These are phyloP conservation scores for Maudiozyma humilis DNA, from an alignment of 1,139 yeast genomes.

Conservation along the genomic window DNA sequence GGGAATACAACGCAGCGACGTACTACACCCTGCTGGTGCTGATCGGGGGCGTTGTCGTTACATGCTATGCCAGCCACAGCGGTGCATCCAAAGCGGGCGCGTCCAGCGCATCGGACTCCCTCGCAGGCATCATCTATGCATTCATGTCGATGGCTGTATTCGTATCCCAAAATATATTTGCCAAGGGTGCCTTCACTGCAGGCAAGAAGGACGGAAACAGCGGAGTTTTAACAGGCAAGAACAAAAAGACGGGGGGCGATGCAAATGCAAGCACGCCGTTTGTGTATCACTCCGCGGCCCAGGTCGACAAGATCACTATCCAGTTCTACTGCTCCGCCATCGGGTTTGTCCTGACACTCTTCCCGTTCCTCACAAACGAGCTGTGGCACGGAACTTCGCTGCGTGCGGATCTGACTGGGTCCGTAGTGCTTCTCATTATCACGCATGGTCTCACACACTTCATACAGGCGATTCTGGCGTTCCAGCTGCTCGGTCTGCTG, in stretches of 20 bases:
- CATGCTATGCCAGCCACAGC: constrained; percentile 42
- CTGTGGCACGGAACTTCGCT: constrained; percentile 20
- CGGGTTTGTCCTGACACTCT: constrained; percentile 72
- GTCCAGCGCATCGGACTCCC: constrained; percentile 32
- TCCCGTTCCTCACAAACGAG: constrained; percentile 50
- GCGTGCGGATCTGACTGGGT: constrained; percentile 33
- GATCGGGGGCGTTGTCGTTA: constrained; percentile 73
- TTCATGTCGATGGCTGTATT: constrained; percentile 75
- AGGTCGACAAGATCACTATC: constrained; percentile 73
- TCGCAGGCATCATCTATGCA: constrained; percentile 65
- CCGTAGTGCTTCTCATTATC: constrained; percentile 36
- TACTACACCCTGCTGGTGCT: constrained; percentile 72
- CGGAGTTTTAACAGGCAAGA: neutral
- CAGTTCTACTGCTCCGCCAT: constrained; percentile 74
- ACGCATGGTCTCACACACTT: constrained; percentile 77
- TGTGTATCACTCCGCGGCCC: constrained; percentile 3
- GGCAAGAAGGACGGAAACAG: constrained; percentile 12
- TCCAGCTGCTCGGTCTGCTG: constrained; percentile 77
- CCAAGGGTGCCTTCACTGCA: constrained; percentile 71
- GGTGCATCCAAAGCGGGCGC: constrained; percentile 17
- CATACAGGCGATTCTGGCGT: constrained; percentile 76
- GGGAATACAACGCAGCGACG: constrained; percentile 53
- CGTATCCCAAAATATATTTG: constrained; percentile 86
- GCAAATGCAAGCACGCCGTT: neutral
- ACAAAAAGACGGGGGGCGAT: neutral